Percentiles rank a stretch among this genome's conserved stretches.
Evolutionary conservation across 257 asterid species (phyloP).

Genomic region (Salvia miltiorrhiza): DNA sequence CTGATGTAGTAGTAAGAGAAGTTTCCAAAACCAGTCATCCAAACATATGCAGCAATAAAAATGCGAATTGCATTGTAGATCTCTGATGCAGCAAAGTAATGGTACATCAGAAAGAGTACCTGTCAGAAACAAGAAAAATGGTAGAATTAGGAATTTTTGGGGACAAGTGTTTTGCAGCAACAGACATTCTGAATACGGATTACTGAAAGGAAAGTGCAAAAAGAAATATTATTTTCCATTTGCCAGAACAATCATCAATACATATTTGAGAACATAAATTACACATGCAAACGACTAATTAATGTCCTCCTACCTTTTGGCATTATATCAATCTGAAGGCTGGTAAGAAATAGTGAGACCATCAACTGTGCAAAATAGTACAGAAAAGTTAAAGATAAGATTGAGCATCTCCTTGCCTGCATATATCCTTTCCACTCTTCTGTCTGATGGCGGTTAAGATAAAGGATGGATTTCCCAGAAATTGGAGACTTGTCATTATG

Average conservation of each 20-base stretch:
- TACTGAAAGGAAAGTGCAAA: neutral
- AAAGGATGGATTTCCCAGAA: slow-evolving; percentile 79
- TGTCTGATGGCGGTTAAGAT: slow-evolving; percentile 93
- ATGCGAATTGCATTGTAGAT: slow-evolving; percentile 93
- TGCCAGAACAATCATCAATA: slow-evolving; percentile 1
- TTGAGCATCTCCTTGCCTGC: slow-evolving; percentile 58
- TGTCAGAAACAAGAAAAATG: slow-evolving; percentile 25
- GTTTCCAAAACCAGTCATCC: slow-evolving; percentile 99
- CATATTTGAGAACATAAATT: neutral
- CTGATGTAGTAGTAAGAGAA: slow-evolving; percentile 94
- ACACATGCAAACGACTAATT: neutral
- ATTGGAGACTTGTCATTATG: slow-evolving; percentile 84
- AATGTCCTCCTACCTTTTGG: neutral
- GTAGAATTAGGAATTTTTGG: slow-evolving; percentile 19
- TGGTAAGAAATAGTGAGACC: slow-evolving; percentile 5
- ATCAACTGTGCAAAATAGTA: neutral
- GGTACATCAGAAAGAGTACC: slow-evolving; percentile 96
- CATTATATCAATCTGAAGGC: neutral
- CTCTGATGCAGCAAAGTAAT: slow-evolving; percentile 96
- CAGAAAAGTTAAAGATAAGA: neutral
- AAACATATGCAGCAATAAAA: slow-evolving; percentile 95
- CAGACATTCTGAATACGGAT: neutral
- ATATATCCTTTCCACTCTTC: slow-evolving; percentile 99
- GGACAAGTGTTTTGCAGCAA: neutral
- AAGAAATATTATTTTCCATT: slow-evolving; percentile 8